Evolutionary conservation across 805 yeast species (phyloP).

Genomic region (Candida namnaoensis): DNA sequence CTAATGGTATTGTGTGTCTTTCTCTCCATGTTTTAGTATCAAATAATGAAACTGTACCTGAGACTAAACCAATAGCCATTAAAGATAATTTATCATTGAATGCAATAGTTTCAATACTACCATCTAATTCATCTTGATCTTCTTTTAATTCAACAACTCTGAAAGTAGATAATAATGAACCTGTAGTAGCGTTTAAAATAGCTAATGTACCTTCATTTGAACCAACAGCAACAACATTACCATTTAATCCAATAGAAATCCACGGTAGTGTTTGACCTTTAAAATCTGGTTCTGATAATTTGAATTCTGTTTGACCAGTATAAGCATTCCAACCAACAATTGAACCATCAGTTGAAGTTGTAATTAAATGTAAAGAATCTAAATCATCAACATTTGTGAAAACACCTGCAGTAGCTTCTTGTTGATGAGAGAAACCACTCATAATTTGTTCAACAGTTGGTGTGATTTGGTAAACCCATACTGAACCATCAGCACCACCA

Average conservation of each 20-base stretch:
- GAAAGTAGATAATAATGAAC: conserved; percentile 58
- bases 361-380: conserved; percentile 55
- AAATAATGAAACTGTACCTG: conserved; percentile 76
- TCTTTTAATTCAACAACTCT: conserved; percentile 52
- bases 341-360: conserved; percentile 79
- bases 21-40: conserved; percentile 84
- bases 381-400: conserved; percentile 57
- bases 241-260: conserved; percentile 58
- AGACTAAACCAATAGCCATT: conserved; percentile 83
- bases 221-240: conserved; percentile 64
- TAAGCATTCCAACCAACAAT: conserved; percentile 87
- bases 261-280: conserved; percentile 80
- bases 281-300: conserved; percentile 55
- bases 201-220: conserved; percentile 82
- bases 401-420: conserved; percentile 72
- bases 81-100: conserved; percentile 65
- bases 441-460: conserved; percentile 60
- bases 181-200: conserved; percentile 68
- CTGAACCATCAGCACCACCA: conserved; percentile 89
- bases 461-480: conserved; percentile 78
- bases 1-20: conserved; percentile 58
- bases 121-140: conserved; percentile 51
- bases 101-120: conserved; percentile 70
- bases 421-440: conserved; percentile 74
- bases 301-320: conserved; percentile 62